Conservation (phyloP, 1,284 basidiomycete genomes). For the Papiliotrema nemorosa region DNA sequence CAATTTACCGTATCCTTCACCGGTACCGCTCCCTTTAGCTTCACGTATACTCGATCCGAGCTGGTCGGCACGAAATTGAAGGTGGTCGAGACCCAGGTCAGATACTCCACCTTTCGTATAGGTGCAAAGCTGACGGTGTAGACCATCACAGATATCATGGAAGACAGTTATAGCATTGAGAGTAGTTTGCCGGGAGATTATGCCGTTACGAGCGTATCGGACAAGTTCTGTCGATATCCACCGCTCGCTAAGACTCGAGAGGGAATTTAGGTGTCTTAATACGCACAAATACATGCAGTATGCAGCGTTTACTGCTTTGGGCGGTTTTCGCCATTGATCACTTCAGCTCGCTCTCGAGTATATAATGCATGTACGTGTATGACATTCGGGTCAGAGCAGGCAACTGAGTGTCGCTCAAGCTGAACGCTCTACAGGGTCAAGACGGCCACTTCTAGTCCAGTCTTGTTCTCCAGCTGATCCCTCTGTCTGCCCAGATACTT, state of each 20-base stretch:
- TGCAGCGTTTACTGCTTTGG: no score
- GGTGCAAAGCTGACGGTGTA: background rate
- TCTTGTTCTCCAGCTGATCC: constrained; percentile 35
- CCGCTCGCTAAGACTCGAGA: background rate
- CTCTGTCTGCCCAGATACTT: constrained; percentile 21
- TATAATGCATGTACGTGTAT: background rate
- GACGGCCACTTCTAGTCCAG: constrained; percentile 33
- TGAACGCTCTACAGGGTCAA: constrained; percentile 11
- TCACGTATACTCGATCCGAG: constrained; percentile 77
- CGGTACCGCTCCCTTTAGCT: constrained; percentile 91
- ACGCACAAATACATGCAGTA: background rate
- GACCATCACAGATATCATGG: constrained; percentile 5
- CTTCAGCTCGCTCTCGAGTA: no score
- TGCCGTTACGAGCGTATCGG: constrained; percentile 3
- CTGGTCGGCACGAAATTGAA: constrained; percentile 46
- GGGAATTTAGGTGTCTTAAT: background rate
- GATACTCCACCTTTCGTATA: background rate
- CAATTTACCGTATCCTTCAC: constrained; percentile 76
- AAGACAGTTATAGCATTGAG: constrained; percentile 1
- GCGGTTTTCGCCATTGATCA: no score
- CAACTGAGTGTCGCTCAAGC: background rate
- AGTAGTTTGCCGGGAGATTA: constrained; percentile 6
- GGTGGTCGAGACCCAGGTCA: constrained; percentile 73
- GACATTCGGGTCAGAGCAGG: background rate
- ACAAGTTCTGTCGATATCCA: constrained; percentile 8